phyloP scores from a whole-genome alignment of 306 rosid species.

The Lathyrus oleraceus region DNA sequence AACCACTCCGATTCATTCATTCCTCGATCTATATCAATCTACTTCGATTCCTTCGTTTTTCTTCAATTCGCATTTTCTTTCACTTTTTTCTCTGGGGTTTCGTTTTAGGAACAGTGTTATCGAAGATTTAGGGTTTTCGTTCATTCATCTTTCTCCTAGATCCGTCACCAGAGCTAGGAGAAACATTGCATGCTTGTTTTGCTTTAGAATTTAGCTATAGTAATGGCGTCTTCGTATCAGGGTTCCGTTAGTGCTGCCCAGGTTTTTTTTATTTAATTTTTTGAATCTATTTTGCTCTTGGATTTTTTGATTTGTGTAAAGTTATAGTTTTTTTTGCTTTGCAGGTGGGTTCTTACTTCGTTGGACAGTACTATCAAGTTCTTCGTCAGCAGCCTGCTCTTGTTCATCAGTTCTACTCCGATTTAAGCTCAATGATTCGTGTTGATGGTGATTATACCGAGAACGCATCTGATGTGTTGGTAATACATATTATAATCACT shows the following conservation, averaged over 20 bases:
- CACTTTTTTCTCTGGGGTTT: neutral
- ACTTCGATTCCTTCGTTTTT: neutral
- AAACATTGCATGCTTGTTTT: conserved; percentile 35
- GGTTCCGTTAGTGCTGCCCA: conserved; percentile 61
- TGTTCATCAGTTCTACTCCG: conserved; percentile 79
- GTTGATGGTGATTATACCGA: conserved; percentile 62
- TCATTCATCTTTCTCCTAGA: conserved; percentile 30
- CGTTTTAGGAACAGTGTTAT: neutral
- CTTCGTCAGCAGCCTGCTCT: conserved; percentile 76
- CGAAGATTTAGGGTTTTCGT: conserved; percentile 46
- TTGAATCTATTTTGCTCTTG: neutral
- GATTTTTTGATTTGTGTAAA: neutral
- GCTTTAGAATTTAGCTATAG: neutral
- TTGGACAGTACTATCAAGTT: conserved; percentile 77
- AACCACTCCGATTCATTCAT: neutral
- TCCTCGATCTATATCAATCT: conserved; percentile 22
- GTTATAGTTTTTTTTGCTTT: neutral
- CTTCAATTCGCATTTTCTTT: neutral
- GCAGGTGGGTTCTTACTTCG: conserved; percentile 94
- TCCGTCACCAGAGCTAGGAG: conserved; percentile 32
- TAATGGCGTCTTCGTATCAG: conserved; percentile 57
- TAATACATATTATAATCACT: conserved; percentile 8
- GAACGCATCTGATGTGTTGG: conserved; percentile 62
- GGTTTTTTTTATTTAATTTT: conserved; percentile 32
- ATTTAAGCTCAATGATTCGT: conserved; percentile 68